Conservation (phyloP, 2,329 filamentous ascomycete species). For the Spiromastix sp. region DNA sequence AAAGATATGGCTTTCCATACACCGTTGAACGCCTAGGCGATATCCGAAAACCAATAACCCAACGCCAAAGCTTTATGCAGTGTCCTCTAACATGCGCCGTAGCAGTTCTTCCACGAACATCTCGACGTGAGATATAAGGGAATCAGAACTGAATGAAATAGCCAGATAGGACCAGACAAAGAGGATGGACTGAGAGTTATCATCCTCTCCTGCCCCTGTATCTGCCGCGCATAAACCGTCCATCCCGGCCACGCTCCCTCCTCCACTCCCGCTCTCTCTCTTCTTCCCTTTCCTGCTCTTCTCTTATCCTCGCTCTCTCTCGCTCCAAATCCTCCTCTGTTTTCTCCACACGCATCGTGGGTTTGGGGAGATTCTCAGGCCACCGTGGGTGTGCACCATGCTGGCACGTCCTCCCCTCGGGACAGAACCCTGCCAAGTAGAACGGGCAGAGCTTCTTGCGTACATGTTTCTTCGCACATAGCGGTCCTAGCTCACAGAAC, state of each 20-base stretch:
- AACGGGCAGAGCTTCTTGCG: slow-evolving; percentile 69
- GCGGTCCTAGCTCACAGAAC: slow-evolving; percentile 83
- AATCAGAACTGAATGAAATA: too few species aligned
- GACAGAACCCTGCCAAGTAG: slow-evolving; percentile 91
- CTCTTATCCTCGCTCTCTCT: slow-evolving; percentile 45
- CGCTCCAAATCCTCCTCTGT: slow-evolving; percentile 59
- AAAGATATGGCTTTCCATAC: too few species aligned
- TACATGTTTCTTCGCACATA: slow-evolving; percentile 82
- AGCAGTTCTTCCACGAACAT: too few species aligned
- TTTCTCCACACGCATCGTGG: slow-evolving; percentile 55
- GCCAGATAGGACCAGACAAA: not conserved
- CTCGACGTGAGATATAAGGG: too few species aligned
- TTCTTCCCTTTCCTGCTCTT: slow-evolving; percentile 48
- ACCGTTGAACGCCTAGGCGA: too few species aligned
- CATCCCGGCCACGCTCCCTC: slow-evolving; percentile 39
- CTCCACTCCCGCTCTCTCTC: slow-evolving; percentile 45
- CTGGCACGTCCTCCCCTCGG: slow-evolving; percentile 65
- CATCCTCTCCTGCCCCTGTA: slow-evolving; percentile 38
- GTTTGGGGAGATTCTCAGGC: slow-evolving; percentile 53
- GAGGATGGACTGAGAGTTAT: not conserved
- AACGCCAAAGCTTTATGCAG: too few species aligned
- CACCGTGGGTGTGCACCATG: slow-evolving; percentile 76
- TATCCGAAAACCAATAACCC: too few species aligned
- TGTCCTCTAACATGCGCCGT: too few species aligned
- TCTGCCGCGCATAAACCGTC: slow-evolving; percentile 30